Base-by-base conservation (phyloP, 2,329 filamentous ascomycete genomes). In the Pestalotiopsis sp. region DNA sequence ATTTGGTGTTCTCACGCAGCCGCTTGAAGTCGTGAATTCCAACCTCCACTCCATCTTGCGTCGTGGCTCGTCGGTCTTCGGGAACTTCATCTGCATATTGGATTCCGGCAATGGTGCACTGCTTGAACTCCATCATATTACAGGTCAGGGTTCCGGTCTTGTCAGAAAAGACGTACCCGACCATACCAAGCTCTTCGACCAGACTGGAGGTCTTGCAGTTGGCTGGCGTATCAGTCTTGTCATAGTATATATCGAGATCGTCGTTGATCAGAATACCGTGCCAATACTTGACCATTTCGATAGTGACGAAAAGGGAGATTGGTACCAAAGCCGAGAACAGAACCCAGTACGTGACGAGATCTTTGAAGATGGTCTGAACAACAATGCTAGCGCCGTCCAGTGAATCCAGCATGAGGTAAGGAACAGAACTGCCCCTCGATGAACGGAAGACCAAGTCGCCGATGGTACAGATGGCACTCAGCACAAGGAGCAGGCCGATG, bases 291-390 rank as follows among this genome's bases (percentile, higher is more conserved):
- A 99, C 95, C 73, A 99, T 88, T 82, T 99, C 96, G 66, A 99
- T 91, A 0, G 96, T 99, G 71, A 99, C 96, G 79, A 99, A 99
- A 3, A 99, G 91, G 38, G 95, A 98, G 75, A 99, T 98, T 41
- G 96, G 96, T 61, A 99, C 96, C 75, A 99, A 83, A 66, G 97
- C 95, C 2, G 95, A 98, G 81, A 98, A 99, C 45, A 99, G 83
- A 39, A 99, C 95, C 95, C 96, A 99, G 80, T 98, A 98, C 1
- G 97, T 99, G 77, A 98, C 93, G 78, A 99, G 92, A 81, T 99
- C 96, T 75, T 92, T 91, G 80, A 97, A 92, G 79, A 99, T 98
- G 71, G 94, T 93, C 73, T 89, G 87, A 20, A 90, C 91, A n/a
- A 91, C 82, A 27, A 80, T 75, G 38, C 78, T 78, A 4, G 84